Evolutionary conservation across 768 basidiomycete species (phyloP).

Genomic region (Amanita polypyramis): DNA sequence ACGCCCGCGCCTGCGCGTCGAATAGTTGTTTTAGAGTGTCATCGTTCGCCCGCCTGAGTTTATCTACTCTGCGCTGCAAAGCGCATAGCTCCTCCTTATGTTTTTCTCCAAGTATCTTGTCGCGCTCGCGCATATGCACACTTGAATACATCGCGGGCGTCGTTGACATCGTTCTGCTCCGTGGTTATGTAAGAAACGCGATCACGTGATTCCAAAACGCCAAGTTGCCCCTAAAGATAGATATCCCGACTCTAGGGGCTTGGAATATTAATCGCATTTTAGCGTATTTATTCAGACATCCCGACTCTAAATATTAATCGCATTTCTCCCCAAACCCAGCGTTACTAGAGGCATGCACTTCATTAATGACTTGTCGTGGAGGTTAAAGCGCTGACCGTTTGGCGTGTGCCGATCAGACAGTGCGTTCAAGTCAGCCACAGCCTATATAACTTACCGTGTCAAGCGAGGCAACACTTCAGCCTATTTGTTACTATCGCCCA

Average conservation of each 20-base stretch:
- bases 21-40: conserved; percentile 27
- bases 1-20: conserved; percentile 24
- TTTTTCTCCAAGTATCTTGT: conserved; percentile 24
- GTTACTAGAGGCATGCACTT: too few species aligned
- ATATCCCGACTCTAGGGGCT: too few species aligned
- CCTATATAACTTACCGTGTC: neutral
- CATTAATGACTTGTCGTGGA: too few species aligned
- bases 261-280: too few species aligned
- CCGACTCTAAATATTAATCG: too few species aligned
- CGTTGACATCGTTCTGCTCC: conserved; percentile 1
- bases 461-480: neutral
- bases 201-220: conserved; percentile 1
- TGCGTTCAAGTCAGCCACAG: neutral
- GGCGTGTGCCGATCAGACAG: neutral
- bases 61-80: conserved; percentile 21
- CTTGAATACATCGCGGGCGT: conserved; percentile 19
- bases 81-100: conserved; percentile 21
- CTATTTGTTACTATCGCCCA: neutral
- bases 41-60: conserved; percentile 23
- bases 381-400: conserved; percentile 8
- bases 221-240: too few species aligned
- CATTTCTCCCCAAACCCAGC: too few species aligned
- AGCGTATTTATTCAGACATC: too few species aligned
- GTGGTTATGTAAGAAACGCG: conserved; percentile 4
- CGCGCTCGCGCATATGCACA: conserved; percentile 23